Percentiles rank a stretch among this genome's conserved stretches.
These are phyloP conservation scores for Pseudogymnoascus sp. DNA, from an alignment of 2,329 filamentous ascomycete genomes.

Conservation along the genomic window DNA sequence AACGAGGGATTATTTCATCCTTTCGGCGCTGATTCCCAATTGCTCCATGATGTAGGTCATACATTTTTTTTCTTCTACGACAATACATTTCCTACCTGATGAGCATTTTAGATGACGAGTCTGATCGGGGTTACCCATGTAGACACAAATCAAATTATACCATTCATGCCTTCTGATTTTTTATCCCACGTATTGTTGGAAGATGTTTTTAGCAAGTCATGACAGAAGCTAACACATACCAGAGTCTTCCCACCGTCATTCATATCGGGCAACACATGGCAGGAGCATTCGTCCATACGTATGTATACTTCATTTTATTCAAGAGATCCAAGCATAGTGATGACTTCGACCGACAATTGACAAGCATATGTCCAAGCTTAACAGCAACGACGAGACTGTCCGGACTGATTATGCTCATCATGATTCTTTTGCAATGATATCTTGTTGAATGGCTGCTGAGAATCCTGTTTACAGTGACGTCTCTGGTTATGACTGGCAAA, in stretches of 20 bases:
- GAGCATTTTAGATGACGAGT: conserved; percentile 67
- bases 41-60: conserved; percentile 15
- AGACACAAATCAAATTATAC: conserved; percentile 58
- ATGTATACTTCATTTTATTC: conserved; percentile 7
- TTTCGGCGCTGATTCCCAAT: conserved; percentile 11
- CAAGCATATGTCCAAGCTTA: conserved; percentile 97
- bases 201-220: conserved; percentile 7
- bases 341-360: conserved; percentile 77
- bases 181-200: conserved; percentile 21
- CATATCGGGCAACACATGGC: not conserved
- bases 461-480: conserved; percentile 17
- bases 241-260: conserved; percentile 7
- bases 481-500: conserved; percentile 9
- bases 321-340: conserved; percentile 48
- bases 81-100: conserved; percentile 33
- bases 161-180: conserved; percentile 61
- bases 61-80: conserved; percentile 18
- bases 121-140: conserved; percentile 68
- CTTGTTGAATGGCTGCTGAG: conserved; percentile 6
- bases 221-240: conserved; percentile 12
- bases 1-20: not conserved
- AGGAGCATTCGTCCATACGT: not conserved
- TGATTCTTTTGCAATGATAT: not conserved
- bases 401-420: conserved; percentile 37
- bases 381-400: conserved; percentile 48